Percentiles rank a stretch among this genome's conserved stretches.
phyloP scores from a whole-genome alignment of 1,284 basidiomycete genomes.

The Malassezia obtusa region DNA sequence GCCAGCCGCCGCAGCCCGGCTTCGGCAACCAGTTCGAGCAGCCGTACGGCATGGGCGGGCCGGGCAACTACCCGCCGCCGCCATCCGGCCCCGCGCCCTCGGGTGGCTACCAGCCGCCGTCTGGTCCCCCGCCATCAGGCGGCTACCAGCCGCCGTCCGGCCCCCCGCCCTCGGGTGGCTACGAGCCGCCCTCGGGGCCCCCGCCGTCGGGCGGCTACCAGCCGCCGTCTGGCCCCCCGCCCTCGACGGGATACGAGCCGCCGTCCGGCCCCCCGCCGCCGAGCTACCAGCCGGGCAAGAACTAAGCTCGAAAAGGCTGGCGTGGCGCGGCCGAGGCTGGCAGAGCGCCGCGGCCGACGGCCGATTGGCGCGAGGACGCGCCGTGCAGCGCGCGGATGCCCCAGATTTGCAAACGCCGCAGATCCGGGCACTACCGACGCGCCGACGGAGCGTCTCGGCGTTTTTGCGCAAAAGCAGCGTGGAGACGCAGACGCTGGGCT shows the following conservation, averaged over 20 bases:
- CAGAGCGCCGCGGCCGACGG: too few species aligned
- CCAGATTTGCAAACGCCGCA: too few species aligned
- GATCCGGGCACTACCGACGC: too few species aligned
- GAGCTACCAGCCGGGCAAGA: not conserved
- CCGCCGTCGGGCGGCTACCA: not conserved
- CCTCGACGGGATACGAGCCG: not conserved
- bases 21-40: not conserved
- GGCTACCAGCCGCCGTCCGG: constrained; percentile 1
- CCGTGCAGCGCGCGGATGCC: too few species aligned
- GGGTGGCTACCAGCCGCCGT: not conserved
- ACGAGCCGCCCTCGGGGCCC: not conserved
- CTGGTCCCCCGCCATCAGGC: not conserved
- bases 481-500: too few species aligned
- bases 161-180: not conserved
- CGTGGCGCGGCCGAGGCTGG: too few species aligned
- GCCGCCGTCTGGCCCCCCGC: constrained; percentile 10
- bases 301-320: too few species aligned
- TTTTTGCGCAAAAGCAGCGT: too few species aligned
- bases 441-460: too few species aligned
- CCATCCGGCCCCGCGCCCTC: not conserved
- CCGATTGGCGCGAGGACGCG: too few species aligned
- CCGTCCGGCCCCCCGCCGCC: not conserved
- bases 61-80: too few species aligned
- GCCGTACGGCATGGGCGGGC: not conserved
- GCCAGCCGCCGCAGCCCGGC: constrained; percentile 1